A percentile compares a stretch with the other conserved stretches of the same genome.
These are phyloP conservation scores for Podaxis sp. DNA, from an alignment of 768 basidiomycete species.

Conservation along the genomic window DNA sequence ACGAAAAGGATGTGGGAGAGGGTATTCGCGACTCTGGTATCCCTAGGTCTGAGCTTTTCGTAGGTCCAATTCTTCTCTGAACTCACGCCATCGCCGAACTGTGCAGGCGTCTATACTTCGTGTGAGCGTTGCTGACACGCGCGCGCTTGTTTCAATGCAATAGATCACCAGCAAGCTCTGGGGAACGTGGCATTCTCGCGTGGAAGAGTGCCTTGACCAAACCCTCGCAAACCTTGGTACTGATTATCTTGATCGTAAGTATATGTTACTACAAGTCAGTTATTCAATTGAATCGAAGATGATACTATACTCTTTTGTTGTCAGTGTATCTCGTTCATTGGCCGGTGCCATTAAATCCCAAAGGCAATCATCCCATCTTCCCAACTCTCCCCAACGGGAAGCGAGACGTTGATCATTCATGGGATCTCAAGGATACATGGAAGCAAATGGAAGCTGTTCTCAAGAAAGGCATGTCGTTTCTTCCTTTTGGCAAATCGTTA, in stretches of 20 bases:
- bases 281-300: constrained; percentile 14
- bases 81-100: no score
- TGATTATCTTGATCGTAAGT: constrained; percentile 79
- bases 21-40: constrained; percentile 78
- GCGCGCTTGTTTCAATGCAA: not conserved
- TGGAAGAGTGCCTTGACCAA: constrained; percentile 72
- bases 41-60: constrained; percentile 62
- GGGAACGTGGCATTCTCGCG: constrained; percentile 66
- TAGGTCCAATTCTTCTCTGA: constrained; percentile 23
- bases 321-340: constrained; percentile 73
- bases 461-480: constrained; percentile 49
- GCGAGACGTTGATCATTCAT: constrained; percentile 65
- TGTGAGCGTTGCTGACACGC: not conserved
- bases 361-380: constrained; percentile 59
- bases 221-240: constrained; percentile 77
- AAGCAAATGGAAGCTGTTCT: constrained; percentile 75
- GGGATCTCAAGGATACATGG: constrained; percentile 76
- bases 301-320: constrained; percentile 12
- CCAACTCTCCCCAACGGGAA: constrained; percentile 60
- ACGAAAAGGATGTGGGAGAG: constrained; percentile 81
- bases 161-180: constrained; percentile 77
- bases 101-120: no score
- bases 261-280: constrained; percentile 16
- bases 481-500: not conserved
- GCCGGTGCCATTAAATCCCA: constrained; percentile 74